A percentile compares a stretch with the other conserved stretches of the same genome.
Conservation (phyloP, 495 filamentous ascomycete genomes). For the Podospora fimiseda region DNA sequence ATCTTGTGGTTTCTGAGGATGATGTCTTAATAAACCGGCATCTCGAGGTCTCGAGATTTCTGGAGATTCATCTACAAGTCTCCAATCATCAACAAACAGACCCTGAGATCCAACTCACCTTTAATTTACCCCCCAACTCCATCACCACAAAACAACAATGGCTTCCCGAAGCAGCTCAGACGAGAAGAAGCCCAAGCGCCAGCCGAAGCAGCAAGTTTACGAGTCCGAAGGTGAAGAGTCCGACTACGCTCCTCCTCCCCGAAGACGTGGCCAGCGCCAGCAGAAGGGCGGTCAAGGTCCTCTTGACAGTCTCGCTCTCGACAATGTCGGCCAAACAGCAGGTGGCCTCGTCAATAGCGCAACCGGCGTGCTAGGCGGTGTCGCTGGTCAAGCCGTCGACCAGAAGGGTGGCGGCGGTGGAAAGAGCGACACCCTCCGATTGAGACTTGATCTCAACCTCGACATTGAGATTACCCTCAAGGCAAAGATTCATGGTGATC, state of each 20-base stretch:
- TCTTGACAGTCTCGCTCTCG: slow-evolving; percentile 54
- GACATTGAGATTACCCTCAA: slow-evolving; percentile 88
- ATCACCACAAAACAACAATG: slow-evolving; percentile 19
- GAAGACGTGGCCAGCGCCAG: slow-evolving; percentile 34
- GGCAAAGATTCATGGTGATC: slow-evolving; percentile 88
- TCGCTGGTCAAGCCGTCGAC: slow-evolving; percentile 41
- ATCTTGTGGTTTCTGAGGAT: slow-evolving; percentile 3
- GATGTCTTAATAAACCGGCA: slow-evolving; percentile 15
- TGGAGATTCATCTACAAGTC: slow-evolving; percentile 5
- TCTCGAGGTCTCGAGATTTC: slow-evolving; percentile 3
- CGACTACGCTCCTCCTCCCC: slow-evolving; percentile 26
- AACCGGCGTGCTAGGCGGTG: slow-evolving; percentile 51
- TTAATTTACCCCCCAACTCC: neutral
- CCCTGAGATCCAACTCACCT: neutral
- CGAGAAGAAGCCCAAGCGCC: slow-evolving; percentile 24
- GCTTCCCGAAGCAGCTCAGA: slow-evolving; percentile 32
- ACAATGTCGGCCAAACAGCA: slow-evolving; percentile 59
- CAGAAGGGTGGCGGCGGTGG: slow-evolving; percentile 45
- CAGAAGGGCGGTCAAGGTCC: slow-evolving; percentile 44
- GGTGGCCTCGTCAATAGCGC: slow-evolving; percentile 53
- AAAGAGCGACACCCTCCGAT: slow-evolving; percentile 58
- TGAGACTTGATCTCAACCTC: slow-evolving; percentile 78
- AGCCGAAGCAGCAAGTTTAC: slow-evolving; percentile 30
- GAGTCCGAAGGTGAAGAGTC: slow-evolving; percentile 38
- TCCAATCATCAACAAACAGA: neutral